A percentile compares a stretch with the other conserved stretches of the same genome.
Evolutionary conservation across 805 yeast genomes (phyloP).

Genomic region (Komagataella mondaviorum): DNA sequence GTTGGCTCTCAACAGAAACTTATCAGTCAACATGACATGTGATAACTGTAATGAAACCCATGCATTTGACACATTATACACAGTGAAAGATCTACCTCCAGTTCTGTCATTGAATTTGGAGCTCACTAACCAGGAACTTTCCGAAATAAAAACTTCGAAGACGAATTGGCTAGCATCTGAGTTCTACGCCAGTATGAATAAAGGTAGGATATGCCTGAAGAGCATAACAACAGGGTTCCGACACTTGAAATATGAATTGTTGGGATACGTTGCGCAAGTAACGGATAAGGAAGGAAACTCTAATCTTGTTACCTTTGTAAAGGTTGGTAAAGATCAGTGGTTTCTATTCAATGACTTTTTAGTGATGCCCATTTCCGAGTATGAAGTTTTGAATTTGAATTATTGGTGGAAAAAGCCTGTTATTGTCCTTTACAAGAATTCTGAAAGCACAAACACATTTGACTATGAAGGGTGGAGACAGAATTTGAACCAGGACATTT

Average conservation of each 20-base stretch:
- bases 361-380: conserved; percentile 60
- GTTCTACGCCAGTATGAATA: conserved; percentile 33
- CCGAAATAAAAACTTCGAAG: conserved; percentile 29
- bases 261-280: conserved; percentile 61
- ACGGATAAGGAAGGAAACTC: conserved; percentile 39
- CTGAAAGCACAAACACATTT: conserved; percentile 24
- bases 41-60: conserved; percentile 38
- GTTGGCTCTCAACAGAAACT: conserved; percentile 38
- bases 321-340: conserved; percentile 44
- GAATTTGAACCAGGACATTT: conserved; percentile 43
- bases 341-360: conserved; percentile 82
- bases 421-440: conserved; percentile 48
- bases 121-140: conserved; percentile 40
- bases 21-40: conserved; percentile 38
- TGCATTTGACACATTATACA: conserved; percentile 36
- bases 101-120: conserved; percentile 49
- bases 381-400: conserved; percentile 64
- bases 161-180: conserved; percentile 47
- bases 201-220: conserved; percentile 23
- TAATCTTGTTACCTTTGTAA: conserved; percentile 47
- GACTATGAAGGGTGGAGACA: conserved; percentile 37
- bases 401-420: conserved; percentile 80
- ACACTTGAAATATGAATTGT: conserved; percentile 38
- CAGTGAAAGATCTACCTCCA: conserved; percentile 42
- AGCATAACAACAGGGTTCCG: conserved; percentile 12